Evolutionary conservation across 176 grass and related monocot species (phyloP).

Genomic region (Aegilops umbellulata): DNA sequence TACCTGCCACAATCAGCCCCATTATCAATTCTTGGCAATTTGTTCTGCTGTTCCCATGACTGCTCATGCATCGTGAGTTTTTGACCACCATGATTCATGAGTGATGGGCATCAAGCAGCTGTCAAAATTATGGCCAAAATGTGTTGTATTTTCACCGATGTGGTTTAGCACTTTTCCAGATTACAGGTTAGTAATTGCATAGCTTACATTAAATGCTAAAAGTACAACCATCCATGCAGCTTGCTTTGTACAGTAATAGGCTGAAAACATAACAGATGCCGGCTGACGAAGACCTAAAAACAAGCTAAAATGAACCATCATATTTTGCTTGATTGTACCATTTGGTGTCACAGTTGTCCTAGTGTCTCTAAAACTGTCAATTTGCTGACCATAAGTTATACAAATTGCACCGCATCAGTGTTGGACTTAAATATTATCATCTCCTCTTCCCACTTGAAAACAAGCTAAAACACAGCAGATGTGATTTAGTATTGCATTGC

Average conservation of each 20-base stretch:
- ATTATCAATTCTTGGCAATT: background rate
- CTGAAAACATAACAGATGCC: background rate
- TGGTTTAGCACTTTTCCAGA: background rate
- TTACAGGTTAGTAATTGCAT: background rate
- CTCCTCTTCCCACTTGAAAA: too few relatives aligned
- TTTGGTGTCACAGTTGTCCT: background rate
- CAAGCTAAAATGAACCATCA: background rate
- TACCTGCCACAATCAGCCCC: constrained; percentile 36
- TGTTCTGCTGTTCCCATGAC: background rate
- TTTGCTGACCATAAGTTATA: background rate
- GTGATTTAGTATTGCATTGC: background rate
- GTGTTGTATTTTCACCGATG: background rate
- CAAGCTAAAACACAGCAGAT: too few relatives aligned
- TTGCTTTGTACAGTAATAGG: background rate
- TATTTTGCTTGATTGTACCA: background rate
- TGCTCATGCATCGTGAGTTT: background rate
- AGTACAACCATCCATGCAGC: background rate
- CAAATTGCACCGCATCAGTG: background rate
- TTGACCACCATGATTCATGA: background rate
- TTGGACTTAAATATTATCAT: too few relatives aligned
- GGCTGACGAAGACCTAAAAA: background rate
- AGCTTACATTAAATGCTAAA: background rate
- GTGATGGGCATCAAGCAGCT: background rate
- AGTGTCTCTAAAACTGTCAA: background rate
- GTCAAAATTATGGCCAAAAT: background rate